phyloP scores from a whole-genome alignment of 768 basidiomycete genomes.

The Rhodotorula graminis region DNA sequence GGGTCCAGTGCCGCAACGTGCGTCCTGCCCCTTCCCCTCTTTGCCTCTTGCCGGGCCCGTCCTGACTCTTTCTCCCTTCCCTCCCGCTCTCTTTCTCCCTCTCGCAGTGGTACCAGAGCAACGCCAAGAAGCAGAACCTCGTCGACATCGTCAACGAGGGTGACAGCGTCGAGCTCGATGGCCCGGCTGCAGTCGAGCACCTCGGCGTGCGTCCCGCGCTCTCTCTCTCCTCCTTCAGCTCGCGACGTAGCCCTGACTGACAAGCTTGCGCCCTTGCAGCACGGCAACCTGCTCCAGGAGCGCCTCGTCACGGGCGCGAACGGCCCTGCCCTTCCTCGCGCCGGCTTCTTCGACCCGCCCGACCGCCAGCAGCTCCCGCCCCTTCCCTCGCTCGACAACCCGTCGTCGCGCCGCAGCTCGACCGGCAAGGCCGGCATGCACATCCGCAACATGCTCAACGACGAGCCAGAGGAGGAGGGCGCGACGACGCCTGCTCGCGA shows the following conservation, averaged over 20 bases:
- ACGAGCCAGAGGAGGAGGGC: conserved; percentile 23
- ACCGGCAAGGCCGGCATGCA: conserved; percentile 32
- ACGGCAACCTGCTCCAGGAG: not conserved
- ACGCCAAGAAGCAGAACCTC: conserved; percentile 43
- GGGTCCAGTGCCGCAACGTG: conserved; percentile 48
- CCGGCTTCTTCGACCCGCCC: conserved; percentile 20
- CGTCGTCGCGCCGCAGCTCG: not conserved
- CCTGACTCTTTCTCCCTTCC: not conserved
- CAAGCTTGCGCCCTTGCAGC: not conserved
- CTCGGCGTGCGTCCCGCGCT: not conserved
- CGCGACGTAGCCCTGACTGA: not conserved
- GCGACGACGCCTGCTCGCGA: conserved; percentile 1
- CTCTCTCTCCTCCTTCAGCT: not conserved
- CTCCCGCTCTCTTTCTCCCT: not conserved
- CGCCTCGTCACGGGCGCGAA: not conserved
- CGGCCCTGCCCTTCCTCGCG: conserved; percentile 6
- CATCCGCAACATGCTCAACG: conserved; percentile 41
- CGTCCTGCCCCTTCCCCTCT: too few species aligned
- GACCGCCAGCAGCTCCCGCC: conserved; percentile 14
- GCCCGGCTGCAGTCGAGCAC: too few species aligned
- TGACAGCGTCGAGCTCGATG: not conserved
- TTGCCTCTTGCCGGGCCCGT: too few species aligned
- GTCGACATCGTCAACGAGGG: conserved; percentile 27
- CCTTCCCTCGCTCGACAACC: not conserved
- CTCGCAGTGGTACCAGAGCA: conserved; percentile 32